Percentiles rank a stretch among this genome's conserved stretches.
Evolutionary conservation across 2,329 filamentous ascomycete genomes (phyloP).

Genomic region (Nemania diffusa): DNA sequence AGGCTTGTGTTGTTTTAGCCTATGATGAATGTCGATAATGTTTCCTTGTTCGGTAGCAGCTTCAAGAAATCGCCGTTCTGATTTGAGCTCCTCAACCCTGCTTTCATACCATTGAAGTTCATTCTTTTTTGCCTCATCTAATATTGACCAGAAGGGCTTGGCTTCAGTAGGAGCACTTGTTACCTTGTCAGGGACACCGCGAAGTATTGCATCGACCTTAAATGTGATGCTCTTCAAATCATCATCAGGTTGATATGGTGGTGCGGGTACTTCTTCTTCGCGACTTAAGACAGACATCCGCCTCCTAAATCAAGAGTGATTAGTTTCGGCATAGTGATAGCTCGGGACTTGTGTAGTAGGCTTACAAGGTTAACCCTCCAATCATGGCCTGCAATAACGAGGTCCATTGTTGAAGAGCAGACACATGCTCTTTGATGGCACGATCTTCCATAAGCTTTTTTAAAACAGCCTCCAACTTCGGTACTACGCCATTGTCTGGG

Average conservation of each 20-base stretch:
- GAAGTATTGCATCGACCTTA: conserved; percentile 7
- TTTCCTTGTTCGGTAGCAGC: conserved; percentile 17
- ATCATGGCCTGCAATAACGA: not conserved
- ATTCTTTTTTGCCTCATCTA: conserved; percentile 1
- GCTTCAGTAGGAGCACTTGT: not conserved
- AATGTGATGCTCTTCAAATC: not conserved
- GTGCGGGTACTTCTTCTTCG: not conserved
- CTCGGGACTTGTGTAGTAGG: not conserved
- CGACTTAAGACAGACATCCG: not conserved
- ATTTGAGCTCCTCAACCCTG: conserved; percentile 5
- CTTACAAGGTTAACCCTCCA: conserved; percentile 6
- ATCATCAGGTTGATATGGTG: conserved; percentile 1
- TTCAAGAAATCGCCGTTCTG: conserved; percentile 5
- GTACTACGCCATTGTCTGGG: conserved; percentile 1
- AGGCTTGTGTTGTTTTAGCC: not conserved
- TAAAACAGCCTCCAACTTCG: conserved; percentile 6
- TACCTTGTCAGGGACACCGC: not conserved
- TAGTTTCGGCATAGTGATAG: not conserved
- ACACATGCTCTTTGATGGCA: conserved; percentile 12
- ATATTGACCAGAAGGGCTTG: not conserved
- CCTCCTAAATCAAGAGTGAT: conserved; percentile 11
- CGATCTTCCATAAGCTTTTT: conserved; percentile 17
- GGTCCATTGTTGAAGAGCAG: conserved; percentile 6
- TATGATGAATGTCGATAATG: conserved; percentile 3
- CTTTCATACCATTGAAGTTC: not conserved